Conservation (phyloP, 495 filamentous ascomycete species). For the Xylaria flabelliformis region DNA sequence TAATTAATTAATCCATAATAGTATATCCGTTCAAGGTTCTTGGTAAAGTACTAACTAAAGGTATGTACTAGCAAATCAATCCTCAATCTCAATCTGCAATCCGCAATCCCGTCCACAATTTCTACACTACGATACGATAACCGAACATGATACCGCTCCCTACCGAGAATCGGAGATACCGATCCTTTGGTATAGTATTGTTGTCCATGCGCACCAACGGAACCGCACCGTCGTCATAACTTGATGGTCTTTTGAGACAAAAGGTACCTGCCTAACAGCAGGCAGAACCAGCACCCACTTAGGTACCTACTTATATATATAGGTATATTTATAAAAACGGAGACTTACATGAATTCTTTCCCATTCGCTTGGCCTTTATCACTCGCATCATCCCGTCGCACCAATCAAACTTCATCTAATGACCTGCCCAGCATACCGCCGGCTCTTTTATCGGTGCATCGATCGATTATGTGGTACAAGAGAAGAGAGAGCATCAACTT, state of each 20-base stretch:
- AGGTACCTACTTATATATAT: background rate
- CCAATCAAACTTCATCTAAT: background rate
- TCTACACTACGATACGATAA: background rate
- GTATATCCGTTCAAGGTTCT: too few relatives aligned
- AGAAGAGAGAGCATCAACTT: background rate
- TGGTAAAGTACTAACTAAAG: too few relatives aligned
- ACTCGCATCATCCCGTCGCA: background rate
- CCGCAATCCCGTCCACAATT: background rate
- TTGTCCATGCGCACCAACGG: background rate
- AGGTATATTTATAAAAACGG: background rate
- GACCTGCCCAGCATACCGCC: background rate
- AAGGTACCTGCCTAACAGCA: background rate
- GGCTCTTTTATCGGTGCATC: background rate
- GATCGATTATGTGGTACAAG: background rate
- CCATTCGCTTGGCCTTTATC: background rate
- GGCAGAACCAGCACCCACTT: background rate
- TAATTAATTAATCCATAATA: too few relatives aligned
- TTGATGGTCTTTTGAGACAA: background rate
- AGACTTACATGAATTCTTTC: background rate
- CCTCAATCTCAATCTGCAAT: too few relatives aligned
- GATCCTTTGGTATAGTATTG: background rate
- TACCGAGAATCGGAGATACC: conserved; percentile 27
- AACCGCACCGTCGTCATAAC: background rate
- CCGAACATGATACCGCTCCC: background rate
- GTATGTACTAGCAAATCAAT: too few relatives aligned